These are phyloP conservation scores for Euphorbia pulcherrima DNA, from an alignment of 345 rosid species.

Conservation along the genomic window DNA sequence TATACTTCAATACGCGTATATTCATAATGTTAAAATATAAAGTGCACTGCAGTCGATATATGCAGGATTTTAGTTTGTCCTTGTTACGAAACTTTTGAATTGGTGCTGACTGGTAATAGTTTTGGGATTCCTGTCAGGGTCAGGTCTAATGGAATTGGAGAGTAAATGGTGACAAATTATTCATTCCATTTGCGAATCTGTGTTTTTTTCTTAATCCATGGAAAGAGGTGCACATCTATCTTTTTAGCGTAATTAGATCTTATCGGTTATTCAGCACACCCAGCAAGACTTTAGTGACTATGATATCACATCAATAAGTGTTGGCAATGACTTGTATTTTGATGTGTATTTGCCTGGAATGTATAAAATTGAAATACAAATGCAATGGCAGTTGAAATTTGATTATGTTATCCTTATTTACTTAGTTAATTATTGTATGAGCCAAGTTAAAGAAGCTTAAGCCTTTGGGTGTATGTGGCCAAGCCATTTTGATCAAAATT, in stretches of 20 bases:
- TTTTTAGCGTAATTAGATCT: slow-evolving; percentile 9
- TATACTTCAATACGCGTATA: neutral
- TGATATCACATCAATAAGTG: slow-evolving; percentile 26
- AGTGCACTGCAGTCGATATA: neutral
- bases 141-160: too few species aligned
- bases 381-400: slow-evolving; percentile 23
- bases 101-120: neutral
- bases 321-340: slow-evolving; percentile 12
- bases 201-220: slow-evolving; percentile 8
- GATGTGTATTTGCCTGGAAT: slow-evolving; percentile 5
- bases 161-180: slow-evolving; percentile 5
- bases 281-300: neutral
- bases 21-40: neutral
- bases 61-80: neutral
- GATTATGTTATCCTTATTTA: slow-evolving; percentile 14
- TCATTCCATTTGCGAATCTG: neutral
- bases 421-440: neutral
- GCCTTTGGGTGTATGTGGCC: neutral
- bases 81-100: neutral
- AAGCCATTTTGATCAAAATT: too few species aligned
- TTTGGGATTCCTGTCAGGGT: slow-evolving; percentile 24
- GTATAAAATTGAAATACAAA: slow-evolving; percentile 31
- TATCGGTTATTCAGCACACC: slow-evolving; percentile 14
- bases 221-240: slow-evolving; percentile 18
- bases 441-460: neutral